Conservation (phyloP, 2,329 filamentous ascomycete genomes). For the Elsinoe arachidis region DNA sequence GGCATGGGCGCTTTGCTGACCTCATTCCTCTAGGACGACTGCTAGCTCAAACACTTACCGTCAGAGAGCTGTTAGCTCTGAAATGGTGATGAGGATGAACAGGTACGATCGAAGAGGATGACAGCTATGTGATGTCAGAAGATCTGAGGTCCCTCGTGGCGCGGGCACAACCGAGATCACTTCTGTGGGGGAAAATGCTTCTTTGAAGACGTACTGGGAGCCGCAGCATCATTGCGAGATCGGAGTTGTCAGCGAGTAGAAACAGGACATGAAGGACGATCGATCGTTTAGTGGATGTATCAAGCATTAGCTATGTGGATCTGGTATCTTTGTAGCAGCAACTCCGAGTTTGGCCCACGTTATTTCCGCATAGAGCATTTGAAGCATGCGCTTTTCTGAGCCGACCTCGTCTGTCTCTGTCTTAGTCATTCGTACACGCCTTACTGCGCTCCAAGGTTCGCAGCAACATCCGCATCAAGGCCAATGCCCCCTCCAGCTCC, state of each 20-base stretch:
- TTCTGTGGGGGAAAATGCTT: not conserved
- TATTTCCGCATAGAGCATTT: no score
- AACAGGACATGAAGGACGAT: no score
- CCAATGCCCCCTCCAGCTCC: constrained; percentile 17
- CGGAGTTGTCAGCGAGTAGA: no score
- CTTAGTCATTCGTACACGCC: no score
- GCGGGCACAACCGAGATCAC: constrained; percentile 4
- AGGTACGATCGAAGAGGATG: constrained; percentile 11
- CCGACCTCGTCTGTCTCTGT: no score
- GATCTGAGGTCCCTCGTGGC: constrained; percentile 3
- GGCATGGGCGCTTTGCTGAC: not conserved
- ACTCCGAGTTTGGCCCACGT: no score
- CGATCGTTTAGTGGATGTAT: no score
- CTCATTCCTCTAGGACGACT: not conserved
- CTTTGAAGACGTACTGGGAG: not conserved
- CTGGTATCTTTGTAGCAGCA: no score
- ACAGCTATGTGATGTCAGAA: constrained; percentile 12
- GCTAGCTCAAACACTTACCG: not conserved
- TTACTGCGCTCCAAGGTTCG: constrained; percentile 15
- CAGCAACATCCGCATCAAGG: constrained; percentile 17
- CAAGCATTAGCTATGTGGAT: no score
- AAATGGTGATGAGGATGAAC: not conserved
- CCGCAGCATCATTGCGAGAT: no score
- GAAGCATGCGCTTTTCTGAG: no score
- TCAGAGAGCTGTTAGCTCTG: not conserved